Conservation (phyloP, 208 protist genomes). For the Borovskyia barvae region DNA sequence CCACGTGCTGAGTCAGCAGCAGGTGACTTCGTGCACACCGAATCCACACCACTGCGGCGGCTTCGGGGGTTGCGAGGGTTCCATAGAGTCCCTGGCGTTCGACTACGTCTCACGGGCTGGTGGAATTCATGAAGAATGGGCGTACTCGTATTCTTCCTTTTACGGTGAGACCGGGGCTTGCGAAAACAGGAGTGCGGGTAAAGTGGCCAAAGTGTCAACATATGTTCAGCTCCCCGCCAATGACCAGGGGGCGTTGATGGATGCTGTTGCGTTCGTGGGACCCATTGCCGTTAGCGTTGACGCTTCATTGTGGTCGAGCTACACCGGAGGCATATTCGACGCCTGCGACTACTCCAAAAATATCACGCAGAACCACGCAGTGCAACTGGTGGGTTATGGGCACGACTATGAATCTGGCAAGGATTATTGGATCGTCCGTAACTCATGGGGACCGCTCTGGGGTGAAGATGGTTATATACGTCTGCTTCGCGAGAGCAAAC, state of each 20-base stretch:
- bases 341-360: conserved; percentile 58
- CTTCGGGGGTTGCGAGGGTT: conserved; percentile 75
- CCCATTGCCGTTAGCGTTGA: conserved; percentile 86
- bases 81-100: conserved; percentile 73
- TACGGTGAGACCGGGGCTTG: conserved; percentile 50
- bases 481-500: conserved; percentile 45
- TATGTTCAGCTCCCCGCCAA: conserved; percentile 72
- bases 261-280: conserved; percentile 54
- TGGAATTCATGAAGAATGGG: conserved; percentile 55
- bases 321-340: conserved; percentile 72
- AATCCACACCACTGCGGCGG: conserved; percentile 61
- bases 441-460: conserved; percentile 81
- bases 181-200: conserved; percentile 10
- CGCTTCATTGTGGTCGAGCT: conserved; percentile 57
- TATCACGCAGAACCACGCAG: conserved; percentile 82
- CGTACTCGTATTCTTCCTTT: conserved; percentile 79
- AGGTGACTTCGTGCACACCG: conserved; percentile 90
- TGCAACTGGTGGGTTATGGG: conserved; percentile 87
- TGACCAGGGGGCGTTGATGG: conserved; percentile 53
- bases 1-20: conserved; percentile 85
- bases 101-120: conserved; percentile 62
- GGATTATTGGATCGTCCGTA: conserved; percentile 92
- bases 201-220: conserved; percentile 38
- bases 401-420: conserved; percentile 32
- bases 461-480: conserved; percentile 83